Evolutionary conservation across 1,284 basidiomycete genomes (phyloP), one percentile per base, ranked within the genome.

Genomic region (Coriolopsis trogii): DNA sequence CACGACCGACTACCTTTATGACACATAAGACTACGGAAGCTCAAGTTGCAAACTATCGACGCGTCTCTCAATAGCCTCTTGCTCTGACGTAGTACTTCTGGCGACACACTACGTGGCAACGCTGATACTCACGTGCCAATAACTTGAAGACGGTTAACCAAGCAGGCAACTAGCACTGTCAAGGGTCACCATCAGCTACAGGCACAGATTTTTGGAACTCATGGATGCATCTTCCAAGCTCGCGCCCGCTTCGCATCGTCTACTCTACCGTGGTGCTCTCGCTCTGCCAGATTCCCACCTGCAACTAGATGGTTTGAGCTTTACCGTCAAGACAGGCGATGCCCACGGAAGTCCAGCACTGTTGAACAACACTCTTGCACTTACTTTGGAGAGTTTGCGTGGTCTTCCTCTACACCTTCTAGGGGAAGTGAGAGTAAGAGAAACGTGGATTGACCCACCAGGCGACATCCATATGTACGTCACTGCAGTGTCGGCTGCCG

Each of bases 331-430:
- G 20, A 70, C 71, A 15, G 63, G 78, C 15, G 74, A 78, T 49
- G 73, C 74, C 2, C 73, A 73, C 1, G 68, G 65, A 13, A 70
- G 68, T 43, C 60, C 70, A 15, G 51, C 63, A 33, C 70, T 91
- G 6, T 73, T 91, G 21, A 72, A 85, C 46, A 88, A 87, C 52
- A 84, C 84, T 0, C 72, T 91, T 9, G 84, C 88, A 1, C 67
- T 91, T 23, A 85, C 87, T 0, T 63, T 91, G 46, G 89, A 91
- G 69, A 89, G 81, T 67, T 88, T 91, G 87, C 85, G 87, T 38
- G 86, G 88, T n/a, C 70, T 86, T 30, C 85, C 84, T 1, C 69
- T 91, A 20, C 74, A 79, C 29, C 78, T 88, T 51, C 70, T 82
- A 43, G 85, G 82, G 1, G 74, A 74, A 1, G 74, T 81, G 21